These are phyloP conservation scores for Volvariella surrecta DNA, from an alignment of 1,284 basidiomycete genomes.

Conservation along the genomic window DNA sequence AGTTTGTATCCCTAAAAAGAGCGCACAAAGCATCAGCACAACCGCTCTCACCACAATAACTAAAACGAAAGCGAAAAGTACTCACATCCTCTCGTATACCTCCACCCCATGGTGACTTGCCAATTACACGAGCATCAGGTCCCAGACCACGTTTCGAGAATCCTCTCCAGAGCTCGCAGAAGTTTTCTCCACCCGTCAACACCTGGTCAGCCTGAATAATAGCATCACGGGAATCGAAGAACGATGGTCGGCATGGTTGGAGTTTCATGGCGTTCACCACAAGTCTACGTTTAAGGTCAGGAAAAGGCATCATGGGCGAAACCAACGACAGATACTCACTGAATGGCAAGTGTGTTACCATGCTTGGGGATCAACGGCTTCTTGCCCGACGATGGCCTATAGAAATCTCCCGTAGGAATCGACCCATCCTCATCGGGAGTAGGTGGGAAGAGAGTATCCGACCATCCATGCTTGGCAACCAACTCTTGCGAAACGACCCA, in stretches of 20 bases:
- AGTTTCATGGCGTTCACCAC: constrained; percentile 92
- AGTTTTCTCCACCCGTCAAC: constrained; percentile 89
- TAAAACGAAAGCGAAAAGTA: too few species aligned
- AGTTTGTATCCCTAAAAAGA: too few species aligned
- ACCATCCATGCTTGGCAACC: constrained; percentile 78
- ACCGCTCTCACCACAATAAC: too few species aligned
- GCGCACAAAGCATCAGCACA: too few species aligned
- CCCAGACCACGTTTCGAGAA: constrained; percentile 84
- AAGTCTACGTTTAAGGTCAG: constrained; percentile 32
- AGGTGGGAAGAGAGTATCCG: constrained; percentile 77
- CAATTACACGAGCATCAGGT: constrained; percentile 61
- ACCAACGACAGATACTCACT: constrained; percentile 33
- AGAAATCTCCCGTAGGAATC: constrained; percentile 68
- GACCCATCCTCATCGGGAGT: constrained; percentile 48
- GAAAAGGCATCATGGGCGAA: background rate
- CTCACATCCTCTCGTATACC: constrained; percentile 59
- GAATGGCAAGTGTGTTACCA: constrained; percentile 83
- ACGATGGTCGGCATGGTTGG: constrained; percentile 85
- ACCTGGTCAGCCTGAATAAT: constrained; percentile 91
- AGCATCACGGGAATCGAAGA: constrained; percentile 90
- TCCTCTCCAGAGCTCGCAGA: constrained; percentile 82
- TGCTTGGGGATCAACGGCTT: constrained; percentile 79
- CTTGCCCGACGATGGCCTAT: constrained; percentile 40
- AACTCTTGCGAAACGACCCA: constrained; percentile 76
- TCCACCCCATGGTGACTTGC: constrained; percentile 92